A percentile compares a stretch with the other conserved stretches of the same genome.
Conservation (phyloP, 169 alveolate genomes). For the Plasmodium knowlesi region DNA sequence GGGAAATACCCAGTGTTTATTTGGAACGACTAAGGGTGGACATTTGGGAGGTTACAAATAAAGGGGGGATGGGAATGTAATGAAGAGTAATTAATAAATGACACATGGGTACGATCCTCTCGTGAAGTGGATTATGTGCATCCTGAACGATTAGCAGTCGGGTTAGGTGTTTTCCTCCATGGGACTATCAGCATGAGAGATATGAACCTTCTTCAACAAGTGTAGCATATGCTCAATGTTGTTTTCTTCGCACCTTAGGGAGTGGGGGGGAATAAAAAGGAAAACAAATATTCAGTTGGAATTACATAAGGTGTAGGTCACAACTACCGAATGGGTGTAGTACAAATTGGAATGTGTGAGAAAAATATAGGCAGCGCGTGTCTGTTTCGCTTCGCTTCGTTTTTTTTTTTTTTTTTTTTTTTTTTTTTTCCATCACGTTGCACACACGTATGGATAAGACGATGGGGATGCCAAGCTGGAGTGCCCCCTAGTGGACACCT, state of each 20-base stretch:
- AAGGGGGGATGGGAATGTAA: not conserved
- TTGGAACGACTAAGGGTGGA: not conserved
- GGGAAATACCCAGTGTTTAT: not conserved
- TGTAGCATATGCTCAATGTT: constrained; percentile 53
- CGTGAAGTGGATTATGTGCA: not conserved
- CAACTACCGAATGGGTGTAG: not conserved
- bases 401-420: no score
- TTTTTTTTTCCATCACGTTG: not conserved
- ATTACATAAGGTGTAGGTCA: not conserved
- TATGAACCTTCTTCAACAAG: constrained; percentile 33
- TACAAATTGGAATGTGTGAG: not conserved
- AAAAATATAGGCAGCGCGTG: not conserved
- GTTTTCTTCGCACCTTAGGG: constrained; percentile 59
- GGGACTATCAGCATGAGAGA: constrained; percentile 11
- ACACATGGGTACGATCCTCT: not conserved
- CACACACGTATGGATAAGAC: not conserved
- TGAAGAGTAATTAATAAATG: not conserved
- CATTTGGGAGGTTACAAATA: not conserved
- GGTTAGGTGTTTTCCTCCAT: not conserved
- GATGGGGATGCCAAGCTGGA: not conserved
- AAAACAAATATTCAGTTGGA: not conserved
- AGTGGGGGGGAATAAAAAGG: not conserved
- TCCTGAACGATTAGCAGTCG: not conserved
- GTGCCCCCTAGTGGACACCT: not conserved
- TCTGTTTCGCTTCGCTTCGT: not conserved